Percentiles rank a stretch among this genome's conserved stretches.
These are phyloP conservation scores for Ceratorhiza oryzae-sativae DNA, from an alignment of 1,284 basidiomycete genomes.

Conservation along the genomic window DNA sequence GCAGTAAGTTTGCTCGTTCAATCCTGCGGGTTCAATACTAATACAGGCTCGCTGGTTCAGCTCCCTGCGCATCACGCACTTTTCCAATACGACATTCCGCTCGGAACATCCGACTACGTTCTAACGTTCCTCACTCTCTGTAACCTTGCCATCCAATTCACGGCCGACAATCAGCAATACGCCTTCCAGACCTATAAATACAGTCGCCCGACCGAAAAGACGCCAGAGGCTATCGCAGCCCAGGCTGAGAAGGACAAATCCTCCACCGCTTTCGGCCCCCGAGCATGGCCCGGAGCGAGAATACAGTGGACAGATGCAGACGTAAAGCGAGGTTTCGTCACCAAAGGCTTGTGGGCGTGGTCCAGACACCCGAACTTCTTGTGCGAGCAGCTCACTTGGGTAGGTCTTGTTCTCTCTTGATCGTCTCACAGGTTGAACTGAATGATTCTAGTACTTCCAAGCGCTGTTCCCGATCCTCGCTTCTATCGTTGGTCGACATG, in stretches of 20 bases:
- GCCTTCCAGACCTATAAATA: constrained; percentile 73
- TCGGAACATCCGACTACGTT: constrained; percentile 70
- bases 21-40: constrained; percentile 40
- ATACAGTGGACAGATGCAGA: constrained; percentile 71
- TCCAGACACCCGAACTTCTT: constrained; percentile 91
- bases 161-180: constrained; percentile 90
- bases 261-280: constrained; percentile 5
- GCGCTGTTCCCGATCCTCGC: constrained; percentile 70
- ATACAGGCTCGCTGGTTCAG: constrained; percentile 46
- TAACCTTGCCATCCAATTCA: constrained; percentile 74
- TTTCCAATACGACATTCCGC: constrained; percentile 50
- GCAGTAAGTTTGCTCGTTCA: constrained; percentile 55
- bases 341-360: constrained; percentile 84
- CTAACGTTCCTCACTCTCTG: constrained; percentile 67
- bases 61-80: constrained; percentile 58
- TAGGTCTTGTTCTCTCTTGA: constrained; percentile 47
- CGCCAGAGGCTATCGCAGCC: neutral
- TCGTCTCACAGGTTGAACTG: constrained; percentile 45
- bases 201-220: constrained; percentile 45
- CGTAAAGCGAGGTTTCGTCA: constrained; percentile 82
- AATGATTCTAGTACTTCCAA: constrained; percentile 63
- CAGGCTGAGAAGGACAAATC: neutral
- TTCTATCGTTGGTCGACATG: constrained; percentile 50
- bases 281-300: constrained; percentile 71
- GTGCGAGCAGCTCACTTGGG: constrained; percentile 90